A percentile compares a stretch with the other conserved stretches of the same genome.
Evolutionary conservation across 1,284 basidiomycete genomes (phyloP).

Genomic region (Trichosporon sp.): DNA sequence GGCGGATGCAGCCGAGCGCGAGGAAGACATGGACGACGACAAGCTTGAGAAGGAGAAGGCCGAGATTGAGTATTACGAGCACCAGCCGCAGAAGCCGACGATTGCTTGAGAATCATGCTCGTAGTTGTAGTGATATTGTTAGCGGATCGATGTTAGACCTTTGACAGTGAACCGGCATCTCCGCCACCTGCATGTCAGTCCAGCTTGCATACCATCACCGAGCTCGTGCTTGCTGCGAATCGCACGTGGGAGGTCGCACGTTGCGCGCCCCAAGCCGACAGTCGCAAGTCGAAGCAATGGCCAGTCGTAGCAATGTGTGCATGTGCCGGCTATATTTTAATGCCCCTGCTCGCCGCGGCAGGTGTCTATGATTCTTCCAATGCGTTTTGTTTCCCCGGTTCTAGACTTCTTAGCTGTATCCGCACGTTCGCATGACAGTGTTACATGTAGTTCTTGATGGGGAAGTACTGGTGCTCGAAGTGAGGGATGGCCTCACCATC

Average conservation of each 20-base stretch:
- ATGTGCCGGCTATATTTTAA: slow-evolving; percentile 4
- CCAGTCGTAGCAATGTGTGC: background rate
- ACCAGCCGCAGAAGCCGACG: background rate
- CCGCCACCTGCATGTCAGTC: background rate
- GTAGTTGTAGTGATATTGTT: background rate
- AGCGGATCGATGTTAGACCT: background rate
- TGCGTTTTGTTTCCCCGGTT: background rate
- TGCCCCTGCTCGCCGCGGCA: background rate
- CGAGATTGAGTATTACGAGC: slow-evolving; percentile 17
- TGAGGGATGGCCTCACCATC: slow-evolving; percentile 66
- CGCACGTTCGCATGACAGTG: too few relatives aligned
- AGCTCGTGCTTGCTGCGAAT: too few relatives aligned
- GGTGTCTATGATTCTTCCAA: background rate
- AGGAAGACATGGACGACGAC: slow-evolving; percentile 2
- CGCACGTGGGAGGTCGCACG: too few relatives aligned
- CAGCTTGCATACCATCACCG: background rate
- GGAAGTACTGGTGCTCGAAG: slow-evolving; percentile 70
- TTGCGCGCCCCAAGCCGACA: too few relatives aligned
- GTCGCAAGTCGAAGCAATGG: too few relatives aligned
- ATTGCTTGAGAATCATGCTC: background rate
- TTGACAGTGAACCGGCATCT: too few relatives aligned
- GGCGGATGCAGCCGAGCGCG: background rate
- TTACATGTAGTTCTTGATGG: slow-evolving; percentile 67
- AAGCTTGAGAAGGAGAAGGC: slow-evolving; percentile 15
- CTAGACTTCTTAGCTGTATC: slow-evolving; percentile 7